Base-by-base conservation (phyloP, 1,139 yeast species). In the Suhomyces guaymorum region DNA sequence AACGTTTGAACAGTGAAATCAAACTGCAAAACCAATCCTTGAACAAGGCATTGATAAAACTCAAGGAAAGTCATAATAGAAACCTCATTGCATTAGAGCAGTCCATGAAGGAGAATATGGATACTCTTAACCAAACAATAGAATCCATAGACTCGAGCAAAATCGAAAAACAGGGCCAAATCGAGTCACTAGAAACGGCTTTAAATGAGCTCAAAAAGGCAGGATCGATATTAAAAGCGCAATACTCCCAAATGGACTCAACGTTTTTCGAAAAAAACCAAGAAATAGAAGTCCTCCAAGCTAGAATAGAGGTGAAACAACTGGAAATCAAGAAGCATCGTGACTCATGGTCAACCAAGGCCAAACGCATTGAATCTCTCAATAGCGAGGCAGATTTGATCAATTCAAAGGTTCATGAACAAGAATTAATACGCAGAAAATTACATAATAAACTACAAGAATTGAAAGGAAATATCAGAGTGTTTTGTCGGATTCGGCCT, bases 391-490 rank as follows among this genome's bases (percentile, higher is more conserved):
- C 59, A 4, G 42, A 30, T 43, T 9, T 49, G 30, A 57, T 62
- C 9, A 59, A 59, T 22, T 55, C 57, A 19, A 60, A 41, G 28
- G 30, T 58, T 10, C 41, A 50, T 1, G 29, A 38, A 4, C 51
- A 53, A 35, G 72, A 66, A 32, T 38, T 36, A 7, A 46, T 49
- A 19, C 69, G 97, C 47, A 66, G 97, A n/a, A 55, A 63, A 14
- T 60, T 87, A 3, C 97, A 89, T 52, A 81, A 86, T 51, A 73
- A 68, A 41, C 65, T 90, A 9, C 97, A 90, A 56, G 96, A 88
- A 41, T 59, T 90, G 26, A 87, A 90, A 55, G 98, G 98, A 1
- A 92, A 89, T 49, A 88, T 92, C 24, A 65, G 98, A 27, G 97
- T 92, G 0, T 89, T 82, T 49, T 92, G 97, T 54, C 73, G 98